phyloP scores from a whole-genome alignment of 1,139 yeast genomes.

The Debaryomyces nepalensis region DNA sequence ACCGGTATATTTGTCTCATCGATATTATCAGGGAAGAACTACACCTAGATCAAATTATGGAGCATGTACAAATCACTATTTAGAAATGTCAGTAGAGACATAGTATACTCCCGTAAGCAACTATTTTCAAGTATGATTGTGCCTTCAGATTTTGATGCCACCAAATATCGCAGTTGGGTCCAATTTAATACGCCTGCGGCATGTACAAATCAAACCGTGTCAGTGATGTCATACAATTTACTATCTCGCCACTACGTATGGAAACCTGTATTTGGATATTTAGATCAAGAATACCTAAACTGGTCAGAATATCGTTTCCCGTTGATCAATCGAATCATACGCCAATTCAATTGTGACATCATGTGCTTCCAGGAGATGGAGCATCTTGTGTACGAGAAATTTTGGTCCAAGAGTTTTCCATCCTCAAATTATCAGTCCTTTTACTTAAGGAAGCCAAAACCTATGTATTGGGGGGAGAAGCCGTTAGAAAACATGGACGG shows the following conservation, averaged over 20 bases:
- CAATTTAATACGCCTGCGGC: constrained; percentile 14
- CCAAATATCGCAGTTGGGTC: constrained; percentile 29
- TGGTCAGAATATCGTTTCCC: constrained; percentile 53
- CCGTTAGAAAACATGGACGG: constrained; percentile 57
- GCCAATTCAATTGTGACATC: constrained; percentile 51
- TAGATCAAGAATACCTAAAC: constrained; percentile 46
- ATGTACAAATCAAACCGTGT: constrained; percentile 21
- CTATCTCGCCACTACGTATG: constrained; percentile 61
- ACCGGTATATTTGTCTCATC: neutral
- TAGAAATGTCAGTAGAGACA: neutral
- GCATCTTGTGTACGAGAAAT: constrained; percentile 43
- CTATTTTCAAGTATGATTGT: constrained; percentile 2
- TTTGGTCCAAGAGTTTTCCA: constrained; percentile 43
- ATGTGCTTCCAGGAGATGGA: constrained; percentile 70
- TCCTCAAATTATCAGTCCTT: constrained; percentile 44
- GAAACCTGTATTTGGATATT: constrained; percentile 57
- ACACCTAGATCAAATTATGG: neutral
- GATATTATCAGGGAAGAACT: neutral
- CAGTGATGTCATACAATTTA: constrained; percentile 55
- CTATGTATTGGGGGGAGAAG: constrained; percentile 52
- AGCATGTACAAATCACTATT: neutral
- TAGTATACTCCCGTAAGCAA: neutral
- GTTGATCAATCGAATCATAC: constrained; percentile 43
- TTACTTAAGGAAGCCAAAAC: constrained; percentile 53
- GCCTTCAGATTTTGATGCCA: constrained; percentile 26